Conservation (phyloP, 108 stramenopile species). For the Cyclotella kingstonii region DNA sequence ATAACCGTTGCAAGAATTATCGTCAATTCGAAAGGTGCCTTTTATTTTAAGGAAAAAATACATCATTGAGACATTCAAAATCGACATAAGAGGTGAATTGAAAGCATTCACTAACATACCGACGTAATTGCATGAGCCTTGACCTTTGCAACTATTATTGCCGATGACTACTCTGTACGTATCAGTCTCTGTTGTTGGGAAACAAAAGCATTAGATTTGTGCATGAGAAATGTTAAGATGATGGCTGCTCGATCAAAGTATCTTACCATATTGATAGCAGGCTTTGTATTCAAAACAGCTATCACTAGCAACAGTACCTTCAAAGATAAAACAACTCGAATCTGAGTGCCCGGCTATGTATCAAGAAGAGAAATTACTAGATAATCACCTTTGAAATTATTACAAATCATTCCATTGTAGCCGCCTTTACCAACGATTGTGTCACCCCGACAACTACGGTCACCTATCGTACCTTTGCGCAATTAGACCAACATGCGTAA, state of each 20-base stretch:
- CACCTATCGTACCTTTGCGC: neutral
- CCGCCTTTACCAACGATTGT: neutral
- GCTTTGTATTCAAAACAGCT: neutral
- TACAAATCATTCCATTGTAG: neutral
- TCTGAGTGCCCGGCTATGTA: no score
- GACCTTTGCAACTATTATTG: neutral
- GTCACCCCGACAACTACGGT: neutral
- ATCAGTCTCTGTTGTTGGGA: neutral
- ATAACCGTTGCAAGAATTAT: neutral
- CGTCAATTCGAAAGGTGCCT: neutral
- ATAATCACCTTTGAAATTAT: neutral
- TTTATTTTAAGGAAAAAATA: neutral
- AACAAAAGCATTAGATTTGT: neutral
- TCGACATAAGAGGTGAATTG: neutral
- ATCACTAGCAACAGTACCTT: neutral
- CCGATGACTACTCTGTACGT: neutral
- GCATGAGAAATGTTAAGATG: neutral
- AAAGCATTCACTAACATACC: neutral
- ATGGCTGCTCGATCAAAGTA: neutral
- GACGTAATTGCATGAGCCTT: neutral
- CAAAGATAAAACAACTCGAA: neutral
- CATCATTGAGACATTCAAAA: neutral
- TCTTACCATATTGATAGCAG: neutral
- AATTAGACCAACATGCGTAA: neutral
- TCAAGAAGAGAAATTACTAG: neutral